Percentiles rank a stretch among this genome's conserved stretches.
Evolutionary conservation across 2,329 filamentous ascomycete species (phyloP).

Genomic region (Dendrostoma leiphaemia): DNA sequence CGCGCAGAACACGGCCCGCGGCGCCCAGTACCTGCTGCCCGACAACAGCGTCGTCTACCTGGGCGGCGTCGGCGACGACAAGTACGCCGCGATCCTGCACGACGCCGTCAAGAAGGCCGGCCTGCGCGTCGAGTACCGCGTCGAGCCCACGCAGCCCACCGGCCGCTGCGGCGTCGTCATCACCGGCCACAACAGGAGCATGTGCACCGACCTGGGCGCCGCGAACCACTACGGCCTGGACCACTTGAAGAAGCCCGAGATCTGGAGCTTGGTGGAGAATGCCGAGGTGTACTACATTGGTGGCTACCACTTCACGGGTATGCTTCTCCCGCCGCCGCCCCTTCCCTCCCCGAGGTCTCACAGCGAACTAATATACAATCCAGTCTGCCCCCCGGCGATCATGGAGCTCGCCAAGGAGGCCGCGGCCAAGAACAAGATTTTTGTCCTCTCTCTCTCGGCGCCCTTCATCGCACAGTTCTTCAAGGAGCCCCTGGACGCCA

Average conservation of each 20-base stretch:
- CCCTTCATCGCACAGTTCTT: slow-evolving; percentile 98
- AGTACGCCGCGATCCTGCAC: slow-evolving; percentile 85
- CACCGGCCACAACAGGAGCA: slow-evolving; percentile 90
- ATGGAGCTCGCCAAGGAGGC: slow-evolving; percentile 89
- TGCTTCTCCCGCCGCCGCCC: slow-evolving; percentile 12
- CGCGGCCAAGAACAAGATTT: slow-evolving; percentile 83
- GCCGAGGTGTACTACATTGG: slow-evolving; percentile 90
- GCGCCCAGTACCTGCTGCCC: slow-evolving; percentile 92
- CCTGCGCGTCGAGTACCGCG: slow-evolving; percentile 90
- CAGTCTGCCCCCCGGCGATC: slow-evolving; percentile 85
- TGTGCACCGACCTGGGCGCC: slow-evolving; percentile 92
- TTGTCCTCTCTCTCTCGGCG: slow-evolving; percentile 88
- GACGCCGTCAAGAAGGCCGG: slow-evolving; percentile 85
- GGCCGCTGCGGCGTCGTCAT: slow-evolving; percentile 96
- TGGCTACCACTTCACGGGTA: slow-evolving; percentile 88
- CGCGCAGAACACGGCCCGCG: slow-evolving; percentile 95
- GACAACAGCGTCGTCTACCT: slow-evolving; percentile 89
- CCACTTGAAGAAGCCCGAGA: slow-evolving; percentile 84
- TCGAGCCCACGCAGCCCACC: slow-evolving; percentile 80
- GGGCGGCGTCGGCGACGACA: slow-evolving; percentile 91
- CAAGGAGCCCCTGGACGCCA: slow-evolving; percentile 88
- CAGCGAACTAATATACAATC: neutral
- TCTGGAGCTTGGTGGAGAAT: slow-evolving; percentile 89
- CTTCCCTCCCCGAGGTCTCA: neutral
- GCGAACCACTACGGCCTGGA: slow-evolving; percentile 97